These are phyloP conservation scores for Rhizomucor pusillus DNA, from an alignment of 371 early-diverging fungal genomes.

Conservation along the genomic window DNA sequence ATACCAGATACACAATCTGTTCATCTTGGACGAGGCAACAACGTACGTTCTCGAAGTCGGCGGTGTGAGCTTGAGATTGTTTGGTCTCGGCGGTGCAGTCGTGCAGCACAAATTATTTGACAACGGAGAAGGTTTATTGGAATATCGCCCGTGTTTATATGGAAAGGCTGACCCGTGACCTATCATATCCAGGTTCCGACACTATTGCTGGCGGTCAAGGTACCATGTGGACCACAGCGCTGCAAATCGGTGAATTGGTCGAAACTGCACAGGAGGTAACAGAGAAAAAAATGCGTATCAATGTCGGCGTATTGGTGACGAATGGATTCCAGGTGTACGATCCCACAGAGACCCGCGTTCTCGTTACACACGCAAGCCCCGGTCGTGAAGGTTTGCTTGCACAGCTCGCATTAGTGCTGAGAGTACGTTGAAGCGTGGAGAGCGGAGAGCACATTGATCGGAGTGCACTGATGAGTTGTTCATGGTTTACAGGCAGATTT, in stretches of 20 bases:
- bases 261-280: constrained; percentile 55
- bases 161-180: neutral
- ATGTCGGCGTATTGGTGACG: neutral
- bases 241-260: constrained; percentile 67
- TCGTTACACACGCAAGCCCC: constrained; percentile 65
- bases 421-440: constrained; percentile 28
- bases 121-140: constrained; percentile 60
- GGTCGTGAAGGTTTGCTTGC: constrained; percentile 65
- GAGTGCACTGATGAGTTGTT: neutral
- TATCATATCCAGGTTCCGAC: constrained; percentile 34
- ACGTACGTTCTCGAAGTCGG: constrained; percentile 58
- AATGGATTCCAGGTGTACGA: constrained; percentile 39
- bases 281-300: neutral
- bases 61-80: constrained; percentile 58
- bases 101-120: constrained; percentile 69
- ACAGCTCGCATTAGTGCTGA: constrained; percentile 57
- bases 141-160: too few relatives aligned
- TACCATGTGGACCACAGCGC: constrained; percentile 69
- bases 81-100: constrained; percentile 67
- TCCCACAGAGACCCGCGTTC: constrained; percentile 55
- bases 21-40: constrained; percentile 58
- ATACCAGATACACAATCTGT: constrained; percentile 53
- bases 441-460: neutral
- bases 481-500: constrained; percentile 52
- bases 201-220: constrained; percentile 70